Evolutionary conservation across 345 rosid genomes (phyloP).

Genomic region (Rhodamnia rubescens): DNA sequence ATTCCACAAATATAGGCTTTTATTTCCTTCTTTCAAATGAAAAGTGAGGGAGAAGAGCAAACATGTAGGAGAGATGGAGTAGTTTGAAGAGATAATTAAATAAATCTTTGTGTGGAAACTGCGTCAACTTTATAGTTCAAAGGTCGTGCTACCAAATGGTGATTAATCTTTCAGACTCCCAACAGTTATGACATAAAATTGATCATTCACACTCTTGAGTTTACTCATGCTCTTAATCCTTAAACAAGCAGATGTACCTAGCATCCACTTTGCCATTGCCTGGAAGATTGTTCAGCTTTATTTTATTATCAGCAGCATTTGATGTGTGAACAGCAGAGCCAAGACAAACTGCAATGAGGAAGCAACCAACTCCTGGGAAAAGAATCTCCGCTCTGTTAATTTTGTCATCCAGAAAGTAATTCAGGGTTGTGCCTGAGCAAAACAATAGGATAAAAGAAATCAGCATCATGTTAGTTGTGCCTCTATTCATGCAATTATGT

Average conservation of each 20-base stretch:
- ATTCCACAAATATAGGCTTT: background rate
- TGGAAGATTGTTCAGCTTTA: slow-evolving; percentile 33
- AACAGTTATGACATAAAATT: background rate
- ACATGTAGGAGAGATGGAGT: background rate
- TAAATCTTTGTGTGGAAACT: background rate
- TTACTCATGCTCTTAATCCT: background rate
- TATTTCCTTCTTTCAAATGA: background rate
- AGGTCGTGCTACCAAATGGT: background rate
- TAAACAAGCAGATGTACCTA: slow-evolving; percentile 13
- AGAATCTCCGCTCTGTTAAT: slow-evolving; percentile 70
- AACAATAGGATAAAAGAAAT: background rate
- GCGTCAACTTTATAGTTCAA: background rate
- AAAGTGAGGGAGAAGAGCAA: background rate
- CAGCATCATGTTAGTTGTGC: background rate
- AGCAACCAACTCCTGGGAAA: slow-evolving; percentile 78
- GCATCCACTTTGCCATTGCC: slow-evolving; percentile 10
- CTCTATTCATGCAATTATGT: background rate
- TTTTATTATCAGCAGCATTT: slow-evolving; percentile 59
- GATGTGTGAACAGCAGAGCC: slow-evolving; percentile 72
- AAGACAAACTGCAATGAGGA: slow-evolving; percentile 66
- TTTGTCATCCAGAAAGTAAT: slow-evolving; percentile 75
- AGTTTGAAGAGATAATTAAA: background rate
- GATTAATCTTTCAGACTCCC: background rate
- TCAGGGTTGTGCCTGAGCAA: slow-evolving; percentile 61
- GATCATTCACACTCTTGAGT: background rate